Base-by-base conservation (phyloP, 2,329 filamentous ascomycete species). In the Plectosphaerella sp. region DNA sequence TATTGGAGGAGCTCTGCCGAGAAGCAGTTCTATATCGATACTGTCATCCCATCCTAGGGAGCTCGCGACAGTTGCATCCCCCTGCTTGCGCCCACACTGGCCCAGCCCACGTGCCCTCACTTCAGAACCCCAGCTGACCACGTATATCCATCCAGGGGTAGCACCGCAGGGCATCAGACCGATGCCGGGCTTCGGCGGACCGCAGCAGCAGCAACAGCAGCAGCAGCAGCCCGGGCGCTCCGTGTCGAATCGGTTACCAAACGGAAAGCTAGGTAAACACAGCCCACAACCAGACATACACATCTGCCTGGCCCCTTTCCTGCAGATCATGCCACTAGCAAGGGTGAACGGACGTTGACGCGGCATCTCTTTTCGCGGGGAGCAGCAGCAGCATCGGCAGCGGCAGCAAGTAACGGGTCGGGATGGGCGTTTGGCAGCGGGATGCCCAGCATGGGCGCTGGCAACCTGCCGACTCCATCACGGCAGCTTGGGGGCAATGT, bases 371-470 rank as follows among this genome's bases (percentile, higher is more conserved):
- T 22, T 22, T 14, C 39, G 12, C 50, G 49, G 54, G 28, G 28
- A 33, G 28, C 28, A 33, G 28, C 28, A 33, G 28, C 28, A 18
- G 41, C 41, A 16, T 41, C 18, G 10, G 55, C 59, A 61, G 51
- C 25, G 43, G 62, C 67, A 74, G 77, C 70, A 60, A 78, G 73
- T 62, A 82, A 77, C 59, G 73, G 68, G 51, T 72, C 75, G 54
- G 80, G 80, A 56, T 87, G 84, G 83, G 79, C 79, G 12, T 86
- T 86, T 69, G 79, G 81, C 55, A 78, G 77, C 52, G 79, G 75
- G n/a, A 74, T 84, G 61, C 81, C 83, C 24, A 12, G 28, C 28
- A 84, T 87, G 78, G 77, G 80, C 53, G 71, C 72, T 60, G 75
- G 75, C 61, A 73, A 73, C 43, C 72, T 83, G 52, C 79, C 76